Percentiles rank a stretch among this genome's conserved stretches.
Conservation (phyloP, 257 asterid genomes). For the Nicotiana sylvestris region DNA sequence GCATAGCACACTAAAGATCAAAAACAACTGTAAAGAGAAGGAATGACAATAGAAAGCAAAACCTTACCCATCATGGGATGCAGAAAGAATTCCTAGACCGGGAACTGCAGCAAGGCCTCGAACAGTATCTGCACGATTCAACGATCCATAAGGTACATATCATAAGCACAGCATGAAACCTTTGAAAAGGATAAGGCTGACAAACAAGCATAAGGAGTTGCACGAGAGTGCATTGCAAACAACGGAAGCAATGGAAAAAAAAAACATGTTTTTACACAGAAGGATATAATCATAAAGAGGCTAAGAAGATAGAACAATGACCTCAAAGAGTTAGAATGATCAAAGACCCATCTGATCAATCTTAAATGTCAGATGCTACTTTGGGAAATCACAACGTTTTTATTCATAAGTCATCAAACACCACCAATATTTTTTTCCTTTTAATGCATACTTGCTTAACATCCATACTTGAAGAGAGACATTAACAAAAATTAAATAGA, state of each 20-base stretch:
- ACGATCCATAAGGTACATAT: background rate
- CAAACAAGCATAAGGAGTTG: background rate
- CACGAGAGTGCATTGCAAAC: background rate
- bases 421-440: background rate
- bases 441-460: background rate
- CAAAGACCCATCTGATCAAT: background rate
- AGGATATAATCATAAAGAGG: background rate
- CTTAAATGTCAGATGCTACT: constrained; percentile 2
- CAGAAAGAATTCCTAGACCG: constrained; percentile 77
- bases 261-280: background rate
- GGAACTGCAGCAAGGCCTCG: constrained; percentile 88
- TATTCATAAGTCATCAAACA: background rate
- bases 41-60: background rate
- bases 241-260: background rate
- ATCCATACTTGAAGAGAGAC: background rate
- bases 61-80: constrained; percentile 95
- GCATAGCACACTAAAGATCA: background rate
- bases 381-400: background rate
- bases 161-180: background rate
- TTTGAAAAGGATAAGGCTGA: background rate
- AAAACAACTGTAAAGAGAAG: background rate
- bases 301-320: background rate
- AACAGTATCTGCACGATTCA: constrained; percentile 70
- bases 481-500: background rate
- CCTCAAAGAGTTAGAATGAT: background rate